Evolutionary conservation across 345 rosid species (phyloP).

Genomic region (Sisymbrium irio): DNA sequence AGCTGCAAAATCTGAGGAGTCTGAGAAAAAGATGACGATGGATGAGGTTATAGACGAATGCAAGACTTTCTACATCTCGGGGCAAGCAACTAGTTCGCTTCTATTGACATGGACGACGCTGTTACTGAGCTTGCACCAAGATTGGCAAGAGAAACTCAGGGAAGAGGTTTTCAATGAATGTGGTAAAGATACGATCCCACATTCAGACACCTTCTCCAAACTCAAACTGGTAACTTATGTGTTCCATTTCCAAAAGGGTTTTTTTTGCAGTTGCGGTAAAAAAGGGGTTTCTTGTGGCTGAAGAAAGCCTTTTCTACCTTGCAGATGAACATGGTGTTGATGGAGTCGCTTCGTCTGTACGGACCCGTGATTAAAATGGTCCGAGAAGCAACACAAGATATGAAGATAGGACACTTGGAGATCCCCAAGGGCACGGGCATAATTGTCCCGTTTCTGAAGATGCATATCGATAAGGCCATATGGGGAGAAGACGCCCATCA

Average conservation of each 20-base stretch:
- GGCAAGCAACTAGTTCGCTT: not conserved
- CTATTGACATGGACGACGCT: not conserved
- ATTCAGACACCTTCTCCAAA: not conserved
- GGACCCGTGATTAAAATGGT: slow-evolving; percentile 5
- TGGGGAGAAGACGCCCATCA: slow-evolving; percentile 3
- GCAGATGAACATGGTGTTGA: slow-evolving; percentile 7
- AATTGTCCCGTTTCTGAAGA: not conserved
- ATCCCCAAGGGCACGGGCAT: not conserved
- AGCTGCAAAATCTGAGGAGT: not conserved
- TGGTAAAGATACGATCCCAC: not conserved
- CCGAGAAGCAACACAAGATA: slow-evolving; percentile 3
- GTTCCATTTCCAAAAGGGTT: not conserved
- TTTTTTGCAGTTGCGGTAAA: not conserved
- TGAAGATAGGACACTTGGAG: slow-evolving; percentile 6
- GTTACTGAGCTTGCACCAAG: not conserved
- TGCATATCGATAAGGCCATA: slow-evolving; percentile 6
- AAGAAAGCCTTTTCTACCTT: not conserved
- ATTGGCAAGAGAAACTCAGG: slow-evolving; percentile 4
- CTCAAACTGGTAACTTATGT: not conserved
- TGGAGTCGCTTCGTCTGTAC: slow-evolving; percentile 1
- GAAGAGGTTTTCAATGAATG: slow-evolving; percentile 4
- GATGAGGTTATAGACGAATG: slow-evolving; percentile 1
- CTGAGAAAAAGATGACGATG: not conserved
- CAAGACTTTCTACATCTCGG: not conserved
- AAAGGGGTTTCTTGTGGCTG: not conserved